These are phyloP conservation scores for Phytophthora hibernalis DNA, from an alignment of 352 stramenopile genomes.

Conservation along the genomic window DNA sequence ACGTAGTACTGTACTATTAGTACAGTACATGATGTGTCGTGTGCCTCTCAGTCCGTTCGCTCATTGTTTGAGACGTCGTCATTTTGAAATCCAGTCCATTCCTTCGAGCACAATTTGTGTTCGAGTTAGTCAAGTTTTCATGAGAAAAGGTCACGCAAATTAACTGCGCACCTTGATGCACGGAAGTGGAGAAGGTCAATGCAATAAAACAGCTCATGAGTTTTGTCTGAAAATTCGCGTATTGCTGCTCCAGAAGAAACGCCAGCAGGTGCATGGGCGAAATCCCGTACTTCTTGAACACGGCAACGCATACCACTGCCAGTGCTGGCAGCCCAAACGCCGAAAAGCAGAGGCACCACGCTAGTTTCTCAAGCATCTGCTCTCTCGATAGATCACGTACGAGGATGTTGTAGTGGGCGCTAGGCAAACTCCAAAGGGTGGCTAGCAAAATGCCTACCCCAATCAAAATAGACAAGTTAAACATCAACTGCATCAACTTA, in stretches of 20 bases:
- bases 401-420: conserved; percentile 35
- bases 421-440: conserved; percentile 37
- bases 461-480: conserved; percentile 12
- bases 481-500: conserved; percentile 14
- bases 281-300: conserved; percentile 41
- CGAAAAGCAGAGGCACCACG: conserved; percentile 20
- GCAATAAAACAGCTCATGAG: conserved; percentile 33
- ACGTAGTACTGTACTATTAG: too few species aligned
- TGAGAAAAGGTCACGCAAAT: background rate
- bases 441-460: background rate
- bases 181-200: conserved; percentile 25
- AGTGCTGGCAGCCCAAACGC: conserved; percentile 22
- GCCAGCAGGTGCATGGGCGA: conserved; percentile 33
- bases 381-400: conserved; percentile 12
- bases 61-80: background rate
- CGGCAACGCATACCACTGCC: conserved; percentile 16
- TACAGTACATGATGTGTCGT: too few species aligned
- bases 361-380: conserved; percentile 4
- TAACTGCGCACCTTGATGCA: conserved; percentile 21
- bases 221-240: conserved; percentile 37
- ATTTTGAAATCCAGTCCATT: conserved; percentile 15
- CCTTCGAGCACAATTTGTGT: background rate
- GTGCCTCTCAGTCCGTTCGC: too few species aligned
- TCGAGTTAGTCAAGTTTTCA: background rate
- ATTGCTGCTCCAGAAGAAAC: conserved; percentile 53